Evolutionary conservation across 2,329 filamentous ascomycete genomes (phyloP), one percentile per base, ranked within the genome.

Genomic region (Rasamsonia emersonii): DNA sequence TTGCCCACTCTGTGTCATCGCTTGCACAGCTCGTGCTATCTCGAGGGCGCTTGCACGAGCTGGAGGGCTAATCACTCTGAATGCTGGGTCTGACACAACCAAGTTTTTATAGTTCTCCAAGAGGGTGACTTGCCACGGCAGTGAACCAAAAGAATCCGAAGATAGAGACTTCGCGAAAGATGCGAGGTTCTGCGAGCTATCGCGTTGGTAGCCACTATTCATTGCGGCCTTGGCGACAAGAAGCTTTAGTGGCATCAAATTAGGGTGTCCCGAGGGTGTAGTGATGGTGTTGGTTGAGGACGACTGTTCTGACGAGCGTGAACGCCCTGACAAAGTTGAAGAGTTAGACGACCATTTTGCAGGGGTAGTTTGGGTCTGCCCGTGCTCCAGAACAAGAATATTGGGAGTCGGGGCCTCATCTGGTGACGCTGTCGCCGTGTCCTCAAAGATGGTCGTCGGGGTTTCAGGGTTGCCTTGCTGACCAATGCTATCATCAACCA

Each of bases 371-470:
- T 82, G 71, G 13, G 13, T 70, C 19, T 68, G 70, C 27, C 74
- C 73, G 4, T 85, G 82, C 3, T 86, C 86, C 0, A 94, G 71
- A 0, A 95, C 79, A 31, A 94, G 70, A 45, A 95, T 94, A 50
- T 94, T 93, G 4, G 86, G 88, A 33, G 86, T 74, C 23, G 77
- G 79, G 0, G 79, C 75, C 43, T 83, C 83, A 35, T 89, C 84
- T 0, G 82, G 82, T 0, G 86, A 93, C 3, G 84, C 77, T 0
- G 83, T 86, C 48, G 91, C 79, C 0, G 82, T 86, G 51, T 96
- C 88, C 55, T 95, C 89, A 47, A 95, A 95, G 45, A 95, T 86
- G 4, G 88, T 96, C 1, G 89, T 89, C 0, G 88, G 88, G 0
- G 88, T 96, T 61, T 96, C 89, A 1, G 88, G 88, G 4, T 65